Base-by-base conservation (phyloP, 2,329 filamentous ascomycete species). In the Gyromitra esculenta region DNA sequence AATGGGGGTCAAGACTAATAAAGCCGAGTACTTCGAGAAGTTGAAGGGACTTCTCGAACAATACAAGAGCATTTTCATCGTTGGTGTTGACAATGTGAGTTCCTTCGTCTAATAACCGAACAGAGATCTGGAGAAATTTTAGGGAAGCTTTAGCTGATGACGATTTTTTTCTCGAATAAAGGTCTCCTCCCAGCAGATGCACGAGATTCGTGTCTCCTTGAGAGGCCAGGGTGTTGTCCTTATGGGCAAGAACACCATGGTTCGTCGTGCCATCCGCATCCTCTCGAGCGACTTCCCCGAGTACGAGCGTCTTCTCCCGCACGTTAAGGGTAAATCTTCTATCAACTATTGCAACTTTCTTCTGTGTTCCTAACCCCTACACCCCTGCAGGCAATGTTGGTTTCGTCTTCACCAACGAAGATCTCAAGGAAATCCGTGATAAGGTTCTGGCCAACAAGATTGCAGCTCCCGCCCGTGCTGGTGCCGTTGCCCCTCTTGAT, bases 231-330 rank as follows among this genome's bases (percentile, higher is more conserved):
- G 90, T 87, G 92, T 98, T 82, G 94, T 99, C 83, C 89, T 99
- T 87, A 98, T 98, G 96, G 96, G 95, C 85, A 98, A 97, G 92
- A 99, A 99, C 91, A 99, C 96, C 87, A 99, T 99, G 96, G 95
- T 97, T 85, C 96, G 96, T 86, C 94, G 96, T 89, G 96, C 96
- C 83, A 89, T 99, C 85, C 97, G 95, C 89, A 95, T 92, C 85
- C 97, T 99, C 89, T 85, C 97, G 83, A 69, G 82, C 85, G 96
- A 99, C 84, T 89, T 90, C 85, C 95, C 96, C 83, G 96, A 99
- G 88, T 99, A 96, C 88, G 96, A 98, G 89, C 93, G 94, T 86
- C 92, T 99, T 81, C 91, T 99, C 82, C 94, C 96, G 82, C 91
- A 91, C 88, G 92, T 99, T 88, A 94, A 91, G 89, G 96, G 88